Evolutionary conservation across 768 basidiomycete species (phyloP).

Genomic region (Cubamyces sp.): DNA sequence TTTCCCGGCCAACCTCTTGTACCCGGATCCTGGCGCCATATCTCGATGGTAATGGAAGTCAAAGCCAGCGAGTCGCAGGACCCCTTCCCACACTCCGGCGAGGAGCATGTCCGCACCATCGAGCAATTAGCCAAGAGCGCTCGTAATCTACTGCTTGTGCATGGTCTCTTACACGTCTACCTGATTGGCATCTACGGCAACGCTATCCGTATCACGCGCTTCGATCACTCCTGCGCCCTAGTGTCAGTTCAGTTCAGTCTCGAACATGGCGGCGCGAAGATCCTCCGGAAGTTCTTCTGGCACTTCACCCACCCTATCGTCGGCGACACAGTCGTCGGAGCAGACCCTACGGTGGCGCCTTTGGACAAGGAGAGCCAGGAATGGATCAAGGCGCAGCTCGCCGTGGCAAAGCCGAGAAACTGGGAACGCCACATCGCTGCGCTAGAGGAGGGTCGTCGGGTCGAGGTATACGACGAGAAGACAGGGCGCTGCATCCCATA

Average conservation of each 20-base stretch:
- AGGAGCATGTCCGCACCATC: neutral
- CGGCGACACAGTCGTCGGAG: slow-evolving; percentile 11
- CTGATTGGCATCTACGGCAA: slow-evolving; percentile 23
- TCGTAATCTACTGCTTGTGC: slow-evolving; percentile 15
- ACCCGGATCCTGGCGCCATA: neutral
- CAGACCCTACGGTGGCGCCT: slow-evolving; percentile 3
- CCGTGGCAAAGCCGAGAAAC: neutral
- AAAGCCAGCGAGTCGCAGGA: neutral
- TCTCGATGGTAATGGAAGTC: slow-evolving; percentile 10
- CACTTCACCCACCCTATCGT: slow-evolving; percentile 12
- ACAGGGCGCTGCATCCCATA: neutral
- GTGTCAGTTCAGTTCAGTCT: slow-evolving; percentile 8
- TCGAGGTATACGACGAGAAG: slow-evolving; percentile 5
- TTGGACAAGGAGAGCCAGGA: neutral
- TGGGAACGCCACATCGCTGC: neutral
- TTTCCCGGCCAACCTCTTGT: slow-evolving; percentile 2
- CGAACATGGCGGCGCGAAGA: neutral
- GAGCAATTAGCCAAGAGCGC: slow-evolving; percentile 12
- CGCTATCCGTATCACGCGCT: slow-evolving; percentile 15
- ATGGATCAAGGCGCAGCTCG: neutral
- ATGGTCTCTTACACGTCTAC: slow-evolving; percentile 14
- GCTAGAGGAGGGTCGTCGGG: neutral
- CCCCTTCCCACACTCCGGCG: neutral
- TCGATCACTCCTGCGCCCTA: slow-evolving; percentile 17
- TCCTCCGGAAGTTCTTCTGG: slow-evolving; percentile 20